A percentile compares a stretch with the other conserved stretches of the same genome.
Evolutionary conservation across 495 filamentous ascomycete species (phyloP).

Genomic region (Aspergillus diversus): DNA sequence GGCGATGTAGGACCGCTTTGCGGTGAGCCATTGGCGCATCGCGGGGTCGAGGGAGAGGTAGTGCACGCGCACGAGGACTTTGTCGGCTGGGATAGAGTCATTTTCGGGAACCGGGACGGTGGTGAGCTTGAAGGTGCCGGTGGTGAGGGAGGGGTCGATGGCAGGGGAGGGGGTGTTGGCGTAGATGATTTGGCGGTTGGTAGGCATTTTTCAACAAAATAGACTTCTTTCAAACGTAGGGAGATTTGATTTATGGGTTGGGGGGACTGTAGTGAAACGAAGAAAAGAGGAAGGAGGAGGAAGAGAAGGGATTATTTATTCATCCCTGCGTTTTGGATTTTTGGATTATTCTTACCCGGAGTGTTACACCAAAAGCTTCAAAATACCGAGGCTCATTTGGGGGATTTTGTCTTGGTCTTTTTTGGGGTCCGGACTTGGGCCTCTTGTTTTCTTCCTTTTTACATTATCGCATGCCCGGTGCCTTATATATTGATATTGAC

Average conservation of each 20-base stretch:
- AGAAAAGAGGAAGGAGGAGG: not conserved
- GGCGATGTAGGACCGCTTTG: constrained; percentile 66
- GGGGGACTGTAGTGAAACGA: not conserved
- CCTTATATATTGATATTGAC: too few species aligned
- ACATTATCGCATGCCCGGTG: too few species aligned
- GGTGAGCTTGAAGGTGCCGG: constrained; percentile 58
- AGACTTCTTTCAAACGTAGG: not conserved
- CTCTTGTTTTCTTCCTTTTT: too few species aligned
- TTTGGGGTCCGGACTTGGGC: not conserved
- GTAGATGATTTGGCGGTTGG: constrained; percentile 47
- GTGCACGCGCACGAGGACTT: constrained; percentile 66
- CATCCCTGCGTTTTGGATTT: not conserved
- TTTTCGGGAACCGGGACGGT: constrained; percentile 44
- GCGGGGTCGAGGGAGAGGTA: constrained; percentile 81
- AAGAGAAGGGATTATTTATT: too few species aligned
- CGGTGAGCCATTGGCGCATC: constrained; percentile 78
- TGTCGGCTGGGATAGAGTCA: constrained; percentile 52
- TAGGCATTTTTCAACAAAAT: constrained; percentile 31
- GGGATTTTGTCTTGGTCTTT: not conserved
- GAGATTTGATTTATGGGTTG: not conserved
- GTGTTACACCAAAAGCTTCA: not conserved
- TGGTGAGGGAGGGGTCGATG: constrained; percentile 43
- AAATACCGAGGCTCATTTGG: not conserved
- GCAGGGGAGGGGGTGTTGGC: constrained; percentile 41
- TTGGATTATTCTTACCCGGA: not conserved